These are phyloP conservation scores for Podila epigama DNA, from an alignment of 192 early-diverging fungal genomes.

Conservation along the genomic window DNA sequence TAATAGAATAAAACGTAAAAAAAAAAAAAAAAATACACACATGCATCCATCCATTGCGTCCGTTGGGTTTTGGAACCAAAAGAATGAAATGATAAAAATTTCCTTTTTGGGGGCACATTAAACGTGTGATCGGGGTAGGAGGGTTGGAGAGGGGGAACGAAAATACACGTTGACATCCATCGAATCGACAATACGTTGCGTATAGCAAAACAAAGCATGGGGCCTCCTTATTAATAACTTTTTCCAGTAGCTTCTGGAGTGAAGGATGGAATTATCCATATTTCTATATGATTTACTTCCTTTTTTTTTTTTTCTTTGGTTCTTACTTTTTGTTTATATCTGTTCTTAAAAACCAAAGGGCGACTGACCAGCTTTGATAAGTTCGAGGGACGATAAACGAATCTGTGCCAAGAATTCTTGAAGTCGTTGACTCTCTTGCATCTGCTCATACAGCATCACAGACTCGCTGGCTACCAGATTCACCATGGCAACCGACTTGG, in stretches of 20 bases:
- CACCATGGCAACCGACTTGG: conserved; percentile 55
- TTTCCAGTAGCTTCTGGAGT: too few species aligned
- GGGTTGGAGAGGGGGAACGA: too few species aligned
- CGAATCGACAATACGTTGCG: too few species aligned
- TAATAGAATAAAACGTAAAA: not conserved
- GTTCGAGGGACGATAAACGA: conserved; percentile 52
- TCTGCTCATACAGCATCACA: conserved; percentile 56
- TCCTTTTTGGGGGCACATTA: not conserved
- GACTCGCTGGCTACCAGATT: conserved; percentile 61
- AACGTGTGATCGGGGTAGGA: too few species aligned
- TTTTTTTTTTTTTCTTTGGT: not conserved
- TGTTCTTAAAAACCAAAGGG: conserved; percentile 27
- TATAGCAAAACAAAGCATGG: too few species aligned
- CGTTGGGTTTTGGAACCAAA: not conserved
- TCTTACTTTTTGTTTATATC: not conserved
- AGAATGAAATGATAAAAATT: not conserved
- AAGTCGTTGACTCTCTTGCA: conserved; percentile 52
- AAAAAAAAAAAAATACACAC: not conserved
- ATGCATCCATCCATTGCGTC: too few species aligned
- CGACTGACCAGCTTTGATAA: conserved; percentile 12
- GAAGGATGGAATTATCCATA: too few species aligned
- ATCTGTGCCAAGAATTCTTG: conserved; percentile 56
- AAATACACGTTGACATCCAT: too few species aligned
- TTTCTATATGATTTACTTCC: too few species aligned
- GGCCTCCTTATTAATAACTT: too few species aligned